Evolutionary conservation across 1,284 basidiomycete species (phyloP).

Genomic region (Malassezia obtusa): DNA sequence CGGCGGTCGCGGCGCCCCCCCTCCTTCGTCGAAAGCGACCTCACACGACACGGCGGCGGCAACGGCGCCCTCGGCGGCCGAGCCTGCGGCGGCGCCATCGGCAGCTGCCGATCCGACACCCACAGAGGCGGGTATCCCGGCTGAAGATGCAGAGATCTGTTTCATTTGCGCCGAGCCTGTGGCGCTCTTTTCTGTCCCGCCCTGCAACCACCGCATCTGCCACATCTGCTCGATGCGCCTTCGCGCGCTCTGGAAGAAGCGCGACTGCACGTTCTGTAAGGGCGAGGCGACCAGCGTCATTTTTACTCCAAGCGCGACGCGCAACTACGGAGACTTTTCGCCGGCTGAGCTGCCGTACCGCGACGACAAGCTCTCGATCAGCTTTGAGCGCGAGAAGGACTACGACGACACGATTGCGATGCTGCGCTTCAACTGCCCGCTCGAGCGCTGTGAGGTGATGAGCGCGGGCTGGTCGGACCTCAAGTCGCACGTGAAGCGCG

Average conservation of each 20-base stretch:
- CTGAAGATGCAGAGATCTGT: constrained; percentile 55
- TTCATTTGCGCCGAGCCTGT: constrained; percentile 94
- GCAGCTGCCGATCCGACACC: background rate
- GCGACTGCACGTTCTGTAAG: constrained; percentile 94
- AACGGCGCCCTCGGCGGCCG: background rate
- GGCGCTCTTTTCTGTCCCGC: constrained; percentile 75
- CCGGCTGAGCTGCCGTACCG: constrained; percentile 31
- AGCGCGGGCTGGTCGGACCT: constrained; percentile 80
- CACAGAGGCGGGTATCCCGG: background rate
- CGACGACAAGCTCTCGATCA: constrained; percentile 57
- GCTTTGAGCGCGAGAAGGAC: constrained; percentile 83
- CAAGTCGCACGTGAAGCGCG: constrained; percentile 65
- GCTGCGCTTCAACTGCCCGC: constrained; percentile 57
- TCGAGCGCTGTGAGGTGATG: constrained; percentile 62
- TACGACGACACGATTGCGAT: constrained; percentile 89
- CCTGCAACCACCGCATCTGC: constrained; percentile 85
- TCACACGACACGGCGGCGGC: background rate
- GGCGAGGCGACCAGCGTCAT: constrained; percentile 68
- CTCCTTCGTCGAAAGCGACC: background rate
- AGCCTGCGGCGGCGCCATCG: background rate
- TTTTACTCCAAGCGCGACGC: constrained; percentile 62
- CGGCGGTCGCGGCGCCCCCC: background rate
- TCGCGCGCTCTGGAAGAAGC: constrained; percentile 74
- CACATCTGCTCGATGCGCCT: constrained; percentile 86
- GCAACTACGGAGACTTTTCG: constrained; percentile 26